Evolutionary conservation across 805 yeast species (phyloP).

Genomic region (Schwanniomyces vanrijiae): DNA sequence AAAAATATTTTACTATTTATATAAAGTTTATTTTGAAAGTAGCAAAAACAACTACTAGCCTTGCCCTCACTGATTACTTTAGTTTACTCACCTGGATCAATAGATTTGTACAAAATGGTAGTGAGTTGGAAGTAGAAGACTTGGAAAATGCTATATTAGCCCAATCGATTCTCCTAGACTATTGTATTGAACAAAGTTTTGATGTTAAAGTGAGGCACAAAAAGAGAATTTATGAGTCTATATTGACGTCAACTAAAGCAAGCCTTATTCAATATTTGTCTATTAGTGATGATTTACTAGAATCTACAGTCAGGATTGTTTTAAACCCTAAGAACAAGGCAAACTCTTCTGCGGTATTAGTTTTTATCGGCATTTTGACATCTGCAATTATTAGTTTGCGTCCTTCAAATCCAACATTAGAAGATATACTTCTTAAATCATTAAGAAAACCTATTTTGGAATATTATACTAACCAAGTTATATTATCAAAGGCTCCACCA

Average conservation of each 20-base stretch:
- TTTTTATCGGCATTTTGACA: slow-evolving; percentile 24
- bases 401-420: slow-evolving; percentile 24
- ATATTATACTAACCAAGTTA: slow-evolving; percentile 36
- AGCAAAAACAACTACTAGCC: slow-evolving; percentile 24
- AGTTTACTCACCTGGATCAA: slow-evolving; percentile 61
- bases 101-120: slow-evolving; percentile 23
- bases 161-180: slow-evolving; percentile 40
- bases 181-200: slow-evolving; percentile 9
- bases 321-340: not conserved
- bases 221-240: slow-evolving; percentile 26
- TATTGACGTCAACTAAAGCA: slow-evolving; percentile 29
- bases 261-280: slow-evolving; percentile 12
- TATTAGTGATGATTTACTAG: not conserved
- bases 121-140: slow-evolving; percentile 12
- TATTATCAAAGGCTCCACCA: slow-evolving; percentile 47
- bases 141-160: slow-evolving; percentile 26
- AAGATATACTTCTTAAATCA: slow-evolving; percentile 11
- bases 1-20: slow-evolving; percentile 32
- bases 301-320: not conserved
- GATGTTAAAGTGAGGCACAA: slow-evolving; percentile 9
- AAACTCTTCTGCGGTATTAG: slow-evolving; percentile 7
- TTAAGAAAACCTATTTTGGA: slow-evolving; percentile 10
- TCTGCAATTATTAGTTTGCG: slow-evolving; percentile 20
- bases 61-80: slow-evolving; percentile 57
- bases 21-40: slow-evolving; percentile 37